A percentile compares a stretch with the other conserved stretches of the same genome.
phyloP scores from a whole-genome alignment of 805 yeast species.

The Blastobotrys robertii region DNA sequence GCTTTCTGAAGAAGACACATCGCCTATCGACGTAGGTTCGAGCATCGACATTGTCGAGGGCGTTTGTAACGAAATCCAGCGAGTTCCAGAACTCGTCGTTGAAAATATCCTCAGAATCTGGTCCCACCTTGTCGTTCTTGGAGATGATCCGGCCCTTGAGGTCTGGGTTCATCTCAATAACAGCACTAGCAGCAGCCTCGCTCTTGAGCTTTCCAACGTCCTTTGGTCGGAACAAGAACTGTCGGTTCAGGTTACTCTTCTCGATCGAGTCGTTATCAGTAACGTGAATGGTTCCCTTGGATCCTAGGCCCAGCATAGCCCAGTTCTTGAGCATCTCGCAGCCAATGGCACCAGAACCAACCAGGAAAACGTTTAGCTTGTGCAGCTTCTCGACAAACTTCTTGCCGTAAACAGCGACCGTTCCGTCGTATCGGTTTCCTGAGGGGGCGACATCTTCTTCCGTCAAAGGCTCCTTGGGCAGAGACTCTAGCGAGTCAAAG shows the following conservation, averaged over 20 bases:
- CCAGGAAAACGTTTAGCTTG: constrained; percentile 77
- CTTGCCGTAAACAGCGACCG: constrained; percentile 87
- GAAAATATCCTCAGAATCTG: constrained; percentile 83
- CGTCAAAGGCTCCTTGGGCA: constrained; percentile 55
- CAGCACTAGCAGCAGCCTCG: constrained; percentile 84
- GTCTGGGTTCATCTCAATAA: constrained; percentile 74
- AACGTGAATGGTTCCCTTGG: constrained; percentile 70
- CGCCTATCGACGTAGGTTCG: constrained; percentile 96
- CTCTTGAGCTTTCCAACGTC: constrained; percentile 92
- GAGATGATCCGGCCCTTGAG: constrained; percentile 67
- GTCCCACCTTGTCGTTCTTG: constrained; percentile 79
- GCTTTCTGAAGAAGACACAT: constrained; percentile 85
- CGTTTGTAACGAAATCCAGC: constrained; percentile 88
- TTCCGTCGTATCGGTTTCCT: constrained; percentile 84
- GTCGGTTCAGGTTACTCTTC: constrained; percentile 92
- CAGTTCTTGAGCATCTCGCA: constrained; percentile 97
- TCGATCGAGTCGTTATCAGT: constrained; percentile 96
- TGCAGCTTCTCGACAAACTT: constrained; percentile 64
- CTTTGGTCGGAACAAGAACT: constrained; percentile 85
- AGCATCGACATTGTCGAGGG: constrained; percentile 95
- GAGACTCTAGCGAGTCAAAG: constrained; percentile 87
- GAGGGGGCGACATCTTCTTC: constrained; percentile 66
- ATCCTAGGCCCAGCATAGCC: constrained; percentile 93
- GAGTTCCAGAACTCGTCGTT: constrained; percentile 76
- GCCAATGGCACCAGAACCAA: constrained; percentile 98